Evolutionary conservation across 192 early-diverging fungal species (phyloP).

Genomic region (Rhizophagus clarus): DNA sequence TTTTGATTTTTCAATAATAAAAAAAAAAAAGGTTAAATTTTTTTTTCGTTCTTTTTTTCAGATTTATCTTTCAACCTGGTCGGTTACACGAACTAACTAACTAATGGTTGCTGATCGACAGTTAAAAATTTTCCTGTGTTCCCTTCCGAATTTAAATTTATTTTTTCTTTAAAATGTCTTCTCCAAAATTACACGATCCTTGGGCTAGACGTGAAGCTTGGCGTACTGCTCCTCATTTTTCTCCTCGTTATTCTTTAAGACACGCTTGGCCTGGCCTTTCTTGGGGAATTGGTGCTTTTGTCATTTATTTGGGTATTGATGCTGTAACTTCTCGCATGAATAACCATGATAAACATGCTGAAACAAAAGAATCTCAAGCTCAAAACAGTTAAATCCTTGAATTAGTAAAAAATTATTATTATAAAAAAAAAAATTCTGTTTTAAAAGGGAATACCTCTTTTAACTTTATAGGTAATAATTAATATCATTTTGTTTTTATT

Average conservation of each 20-base stretch:
- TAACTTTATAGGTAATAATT: not conserved
- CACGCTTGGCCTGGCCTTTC: slow-evolving; percentile 70
- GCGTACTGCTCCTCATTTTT: slow-evolving; percentile 67
- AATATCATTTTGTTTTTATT: not conserved
- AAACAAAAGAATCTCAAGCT: not conserved
- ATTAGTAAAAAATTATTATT: not conserved
- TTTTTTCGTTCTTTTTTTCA: no score
- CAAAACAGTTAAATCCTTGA: not conserved
- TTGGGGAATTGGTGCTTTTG: slow-evolving; percentile 66
- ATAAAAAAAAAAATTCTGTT: not conserved
- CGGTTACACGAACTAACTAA: no score
- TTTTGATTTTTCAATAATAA: no score
- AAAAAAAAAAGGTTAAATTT: no score
- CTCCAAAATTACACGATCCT: slow-evolving; percentile 57
- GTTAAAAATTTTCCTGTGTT: no score
- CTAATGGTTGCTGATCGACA: no score
- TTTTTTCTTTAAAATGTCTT: not conserved
- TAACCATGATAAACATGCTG: not conserved
- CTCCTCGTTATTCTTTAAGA: slow-evolving; percentile 50
- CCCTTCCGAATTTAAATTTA: no score
- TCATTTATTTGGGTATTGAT: slow-evolving; percentile 62
- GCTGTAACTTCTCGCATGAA: not conserved
- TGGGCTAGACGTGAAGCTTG: slow-evolving; percentile 73
- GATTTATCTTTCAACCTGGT: no score
- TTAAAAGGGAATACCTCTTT: no score